Conservation (phyloP, 1,284 basidiomycete species). For the Athelia sp. region DNA sequence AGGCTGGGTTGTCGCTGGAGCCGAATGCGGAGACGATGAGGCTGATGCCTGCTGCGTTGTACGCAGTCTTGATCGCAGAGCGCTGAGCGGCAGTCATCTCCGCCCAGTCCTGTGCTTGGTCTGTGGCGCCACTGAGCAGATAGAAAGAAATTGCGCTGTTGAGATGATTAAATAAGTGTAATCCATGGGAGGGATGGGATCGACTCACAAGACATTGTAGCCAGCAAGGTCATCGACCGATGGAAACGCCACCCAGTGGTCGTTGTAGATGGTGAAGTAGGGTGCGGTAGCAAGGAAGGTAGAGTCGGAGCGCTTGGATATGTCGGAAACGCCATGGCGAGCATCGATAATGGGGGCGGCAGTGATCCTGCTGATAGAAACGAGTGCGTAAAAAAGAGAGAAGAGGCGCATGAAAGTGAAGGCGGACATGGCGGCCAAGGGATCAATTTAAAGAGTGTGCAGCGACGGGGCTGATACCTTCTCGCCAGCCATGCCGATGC, state of each 20-base stretch:
- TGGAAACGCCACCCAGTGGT: not conserved
- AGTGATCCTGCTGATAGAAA: no score
- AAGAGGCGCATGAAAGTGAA: no score
- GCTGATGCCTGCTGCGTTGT: slow-evolving; percentile 40
- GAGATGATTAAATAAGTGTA: not conserved
- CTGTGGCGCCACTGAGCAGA: slow-evolving; percentile 33
- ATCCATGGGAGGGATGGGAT: not conserved
- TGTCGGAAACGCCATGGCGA: no score
- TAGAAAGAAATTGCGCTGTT: slow-evolving; percentile 37
- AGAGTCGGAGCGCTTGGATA: no score
- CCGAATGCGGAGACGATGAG: slow-evolving; percentile 47
- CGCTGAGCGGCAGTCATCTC: slow-evolving; percentile 24
- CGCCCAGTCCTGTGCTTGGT: slow-evolving; percentile 39
- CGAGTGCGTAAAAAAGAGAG: no score
- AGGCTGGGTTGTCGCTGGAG: slow-evolving; percentile 44
- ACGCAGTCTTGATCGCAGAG: slow-evolving; percentile 31
- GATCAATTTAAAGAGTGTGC: no score
- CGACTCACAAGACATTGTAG: not conserved
- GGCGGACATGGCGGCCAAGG: no score
- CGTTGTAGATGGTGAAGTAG: slow-evolving; percentile 1
- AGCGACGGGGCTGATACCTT: no score
- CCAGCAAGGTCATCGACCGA: not conserved
- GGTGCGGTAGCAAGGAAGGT: not conserved
- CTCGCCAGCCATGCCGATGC: no score
- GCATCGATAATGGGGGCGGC: no score